Base-by-base conservation (phyloP, 352 stramenopile genomes). In the Phytophthora boehmeriae region DNA sequence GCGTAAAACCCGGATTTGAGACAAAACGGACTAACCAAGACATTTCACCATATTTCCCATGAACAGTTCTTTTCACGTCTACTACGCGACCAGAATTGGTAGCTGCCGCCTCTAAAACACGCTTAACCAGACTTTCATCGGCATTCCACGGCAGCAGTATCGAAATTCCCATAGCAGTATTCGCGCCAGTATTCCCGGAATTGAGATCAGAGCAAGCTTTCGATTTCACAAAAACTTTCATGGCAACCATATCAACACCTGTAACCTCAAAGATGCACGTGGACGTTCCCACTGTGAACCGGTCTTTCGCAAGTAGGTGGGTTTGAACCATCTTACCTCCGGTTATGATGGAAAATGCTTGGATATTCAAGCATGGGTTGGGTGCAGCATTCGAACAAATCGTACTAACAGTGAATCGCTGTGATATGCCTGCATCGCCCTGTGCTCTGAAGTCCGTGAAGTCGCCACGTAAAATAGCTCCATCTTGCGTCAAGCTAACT, bases 21-120 rank as follows among this genome's bases (percentile, higher is more conserved):
- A 97, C 97, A 60, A 99, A 99, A 8, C 76, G 94, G 3, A 99
- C 74, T n/a, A 73, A 71, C 93, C 93, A 99, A 50, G 97, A 91
- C 45, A 97, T 90, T 35, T 94, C 88, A 5, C 96, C 97, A 53
- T 98, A 98, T 59, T 98, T 97, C 48, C 95, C 95, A 25, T 96
- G 81, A 23, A 98, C 90, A 28, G 74, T 94, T 32, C 91, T 81
- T 13, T 76, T 66, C 9, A 98, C 94, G 28, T 81, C 81, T n/a
- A 98, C 93, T 5, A 83, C 80, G 41, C 90, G 83, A 22, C 72
- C 78, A 19, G 23, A 13, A 14, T 68, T 48, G 45, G 90, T 80
- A 0, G 81, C 68, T 11, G 83, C 72, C 4, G 82, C 74, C 66
- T 92, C 77, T 5, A 95, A 57, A 14, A 86, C 74, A 8, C 79